These are phyloP conservation scores for Sphaerosporella brunnea DNA, from an alignment of 495 filamentous ascomycete genomes.

Conservation along the genomic window DNA sequence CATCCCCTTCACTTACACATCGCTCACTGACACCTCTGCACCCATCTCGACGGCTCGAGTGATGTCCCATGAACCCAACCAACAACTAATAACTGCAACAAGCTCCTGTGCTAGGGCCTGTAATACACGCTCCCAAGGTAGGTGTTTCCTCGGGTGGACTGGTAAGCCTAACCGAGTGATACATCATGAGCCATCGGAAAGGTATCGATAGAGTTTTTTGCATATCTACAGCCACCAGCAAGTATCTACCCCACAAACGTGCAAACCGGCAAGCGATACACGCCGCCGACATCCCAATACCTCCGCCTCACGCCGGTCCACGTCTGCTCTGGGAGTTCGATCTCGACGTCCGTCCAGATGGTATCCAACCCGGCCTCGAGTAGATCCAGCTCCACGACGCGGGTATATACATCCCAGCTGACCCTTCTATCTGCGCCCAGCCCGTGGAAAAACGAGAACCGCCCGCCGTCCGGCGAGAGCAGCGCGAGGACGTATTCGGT, in stretches of 20 bases:
- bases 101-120: too few species aligned
- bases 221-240: too few species aligned
- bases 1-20: too few species aligned
- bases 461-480: constrained; percentile 45
- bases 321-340: constrained; percentile 31
- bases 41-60: too few species aligned
- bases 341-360: constrained; percentile 43
- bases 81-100: too few species aligned
- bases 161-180: too few species aligned
- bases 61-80: too few species aligned
- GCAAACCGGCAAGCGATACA: constrained; percentile 49
- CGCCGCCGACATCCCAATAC: constrained; percentile 65
- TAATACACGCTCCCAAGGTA: too few species aligned
- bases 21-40: too few species aligned
- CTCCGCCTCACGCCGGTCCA: constrained; percentile 75
- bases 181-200: too few species aligned
- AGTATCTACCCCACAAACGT: constrained; percentile 22
- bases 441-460: constrained; percentile 89
- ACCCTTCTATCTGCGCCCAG: constrained; percentile 81
- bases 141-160: too few species aligned
- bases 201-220: too few species aligned
- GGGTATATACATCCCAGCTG: constrained; percentile 89
- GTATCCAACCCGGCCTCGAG: constrained; percentile 81
- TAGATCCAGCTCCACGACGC: constrained; percentile 81
- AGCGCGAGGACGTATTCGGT: constrained; percentile 66